phyloP scores from a whole-genome alignment of 2,329 filamentous ascomycete genomes.

The Colletotrichum sansevieriae region DNA sequence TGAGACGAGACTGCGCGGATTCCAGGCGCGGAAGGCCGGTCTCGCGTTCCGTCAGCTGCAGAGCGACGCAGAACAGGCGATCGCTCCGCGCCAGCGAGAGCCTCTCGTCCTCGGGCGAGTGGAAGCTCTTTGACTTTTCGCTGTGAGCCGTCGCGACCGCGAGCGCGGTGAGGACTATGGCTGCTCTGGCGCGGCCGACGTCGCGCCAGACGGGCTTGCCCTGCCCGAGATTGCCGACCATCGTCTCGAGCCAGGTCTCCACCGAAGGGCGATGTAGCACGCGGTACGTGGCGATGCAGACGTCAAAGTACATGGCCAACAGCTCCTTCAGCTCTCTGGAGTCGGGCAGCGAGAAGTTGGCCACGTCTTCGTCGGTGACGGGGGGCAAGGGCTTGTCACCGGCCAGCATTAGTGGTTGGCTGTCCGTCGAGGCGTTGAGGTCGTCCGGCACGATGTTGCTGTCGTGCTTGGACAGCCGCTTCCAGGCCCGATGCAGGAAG shows the following conservation, averaged over 20 bases:
- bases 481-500: constrained; percentile 68
- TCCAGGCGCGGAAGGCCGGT: constrained; percentile 52
- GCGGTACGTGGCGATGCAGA: constrained; percentile 70
- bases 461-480: constrained; percentile 61
- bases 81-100: constrained; percentile 51
- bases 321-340: constrained; percentile 50
- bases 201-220: constrained; percentile 53
- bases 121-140: constrained; percentile 52
- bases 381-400: constrained; percentile 63
- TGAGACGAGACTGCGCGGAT: constrained; percentile 68
- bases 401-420: constrained; percentile 61
- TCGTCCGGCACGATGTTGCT: constrained; percentile 46
- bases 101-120: constrained; percentile 46
- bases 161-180: constrained; percentile 62
- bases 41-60: constrained; percentile 49
- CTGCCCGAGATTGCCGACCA: constrained; percentile 54
- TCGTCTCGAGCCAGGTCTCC: constrained; percentile 59
- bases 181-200: constrained; percentile 58
- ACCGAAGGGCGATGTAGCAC: constrained; percentile 68
- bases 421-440: constrained; percentile 46
- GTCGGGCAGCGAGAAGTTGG: constrained; percentile 54
- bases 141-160: constrained; percentile 61
- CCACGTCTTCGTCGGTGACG: constrained; percentile 46
- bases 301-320: constrained; percentile 69
- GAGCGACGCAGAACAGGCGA: constrained; percentile 58